phyloP scores from a whole-genome alignment of 208 protist species.

The Wallacemonas sp. region DNA sequence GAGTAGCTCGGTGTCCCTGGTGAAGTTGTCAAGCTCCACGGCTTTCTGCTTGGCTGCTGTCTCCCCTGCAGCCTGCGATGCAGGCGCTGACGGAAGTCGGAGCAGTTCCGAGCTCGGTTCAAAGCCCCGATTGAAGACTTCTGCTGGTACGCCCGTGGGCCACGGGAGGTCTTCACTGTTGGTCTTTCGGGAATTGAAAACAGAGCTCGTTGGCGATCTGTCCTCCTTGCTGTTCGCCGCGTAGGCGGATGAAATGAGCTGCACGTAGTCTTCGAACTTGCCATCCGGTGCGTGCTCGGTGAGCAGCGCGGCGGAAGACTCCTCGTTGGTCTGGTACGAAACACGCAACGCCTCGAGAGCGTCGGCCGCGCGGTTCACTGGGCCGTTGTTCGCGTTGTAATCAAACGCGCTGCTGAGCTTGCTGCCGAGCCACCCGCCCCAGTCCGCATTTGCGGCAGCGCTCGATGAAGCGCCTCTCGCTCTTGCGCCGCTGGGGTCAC shows the following conservation, averaged over 20 bases:
- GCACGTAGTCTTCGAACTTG: slow-evolving; percentile 71
- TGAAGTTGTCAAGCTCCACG: slow-evolving; percentile 42
- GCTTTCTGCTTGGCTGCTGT: slow-evolving; percentile 4
- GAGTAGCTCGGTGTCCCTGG: slow-evolving; percentile 66
- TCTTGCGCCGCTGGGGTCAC: slow-evolving; percentile 50
- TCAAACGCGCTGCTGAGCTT: slow-evolving; percentile 72
- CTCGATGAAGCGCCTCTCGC: not conserved
- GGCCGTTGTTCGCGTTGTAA: slow-evolving; percentile 27
- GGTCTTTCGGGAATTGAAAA: not conserved
- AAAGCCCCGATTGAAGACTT: slow-evolving; percentile 49
- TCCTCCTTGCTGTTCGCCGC: slow-evolving; percentile 60
- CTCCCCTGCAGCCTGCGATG: not conserved
- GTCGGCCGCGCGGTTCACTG: slow-evolving; percentile 28
- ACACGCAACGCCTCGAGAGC: slow-evolving; percentile 14
- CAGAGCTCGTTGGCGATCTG: not conserved
- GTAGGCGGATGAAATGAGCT: slow-evolving; percentile 66
- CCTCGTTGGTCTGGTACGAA: slow-evolving; percentile 20
- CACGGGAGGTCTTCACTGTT: slow-evolving; percentile 40
- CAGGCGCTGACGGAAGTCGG: slow-evolving; percentile 6
- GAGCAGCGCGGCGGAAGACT: slow-evolving; percentile 46
- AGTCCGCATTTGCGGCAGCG: slow-evolving; percentile 19
- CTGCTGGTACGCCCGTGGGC: slow-evolving; percentile 52
- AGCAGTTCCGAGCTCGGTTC: slow-evolving; percentile 24
- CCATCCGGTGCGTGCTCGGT: slow-evolving; percentile 35
- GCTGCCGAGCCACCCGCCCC: slow-evolving; percentile 68